Conservation (phyloP, 176 grass and related monocot genomes). For the Aegilops umbellulata region DNA sequence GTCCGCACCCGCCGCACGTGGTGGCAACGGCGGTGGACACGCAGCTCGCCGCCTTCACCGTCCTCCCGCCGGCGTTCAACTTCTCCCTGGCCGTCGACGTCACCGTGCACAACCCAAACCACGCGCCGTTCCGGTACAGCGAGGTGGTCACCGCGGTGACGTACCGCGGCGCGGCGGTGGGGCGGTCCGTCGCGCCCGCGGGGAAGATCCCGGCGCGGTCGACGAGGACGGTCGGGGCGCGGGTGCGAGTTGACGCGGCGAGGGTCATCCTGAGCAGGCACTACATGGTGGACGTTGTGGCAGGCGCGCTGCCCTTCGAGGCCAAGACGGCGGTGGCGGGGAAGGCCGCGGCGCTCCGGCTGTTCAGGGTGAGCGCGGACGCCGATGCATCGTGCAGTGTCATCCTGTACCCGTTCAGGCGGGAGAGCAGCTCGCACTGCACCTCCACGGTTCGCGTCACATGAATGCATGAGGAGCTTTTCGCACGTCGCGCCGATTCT, state of each 20-base stretch:
- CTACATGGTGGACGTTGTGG: conserved; percentile 22
- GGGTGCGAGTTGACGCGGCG: conserved; percentile 25
- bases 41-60: conserved; percentile 14
- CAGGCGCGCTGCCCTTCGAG: conserved; percentile 14
- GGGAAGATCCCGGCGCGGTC: conserved; percentile 36
- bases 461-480: conserved; percentile 5
- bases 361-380: conserved; percentile 11
- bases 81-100: conserved; percentile 38
- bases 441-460: background rate
- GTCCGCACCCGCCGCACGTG: conserved; percentile 30
- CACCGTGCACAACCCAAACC: conserved; percentile 55
- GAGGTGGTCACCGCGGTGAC: conserved; percentile 26
- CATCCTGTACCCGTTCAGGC: conserved; percentile 20
- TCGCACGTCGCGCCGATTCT: background rate
- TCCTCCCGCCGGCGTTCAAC: conserved; percentile 32
- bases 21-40: conserved; percentile 25
- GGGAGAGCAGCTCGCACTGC: conserved; percentile 22
- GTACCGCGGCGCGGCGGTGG: conserved; percentile 48
- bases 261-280: conserved; percentile 7
- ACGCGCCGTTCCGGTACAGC: conserved; percentile 45
- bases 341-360: background rate
- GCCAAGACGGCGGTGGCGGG: conserved; percentile 1
- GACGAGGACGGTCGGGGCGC: conserved; percentile 22
- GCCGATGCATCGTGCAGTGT: conserved; percentile 1
- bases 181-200: conserved; percentile 11